These are phyloP conservation scores for Colletotrichum liriopes DNA, from an alignment of 2,329 filamentous ascomycete species.

Conservation along the genomic window DNA sequence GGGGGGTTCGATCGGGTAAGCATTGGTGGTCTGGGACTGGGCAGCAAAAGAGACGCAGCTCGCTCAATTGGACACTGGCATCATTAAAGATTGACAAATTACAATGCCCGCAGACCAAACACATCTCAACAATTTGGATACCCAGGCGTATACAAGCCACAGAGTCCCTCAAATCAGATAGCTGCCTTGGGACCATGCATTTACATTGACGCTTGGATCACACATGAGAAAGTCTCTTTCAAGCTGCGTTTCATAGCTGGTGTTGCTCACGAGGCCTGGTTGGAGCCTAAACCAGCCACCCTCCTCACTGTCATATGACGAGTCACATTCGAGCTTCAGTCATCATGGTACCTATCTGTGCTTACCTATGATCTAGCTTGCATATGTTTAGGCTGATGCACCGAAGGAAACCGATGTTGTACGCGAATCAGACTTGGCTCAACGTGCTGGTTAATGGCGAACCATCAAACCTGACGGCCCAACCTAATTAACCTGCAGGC, in stretches of 20 bases:
- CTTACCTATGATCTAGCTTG: not conserved
- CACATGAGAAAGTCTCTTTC: not conserved
- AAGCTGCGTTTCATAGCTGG: not conserved
- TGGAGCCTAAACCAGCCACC: not conserved
- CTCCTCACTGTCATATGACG: slow-evolving; percentile 5
- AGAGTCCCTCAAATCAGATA: not conserved
- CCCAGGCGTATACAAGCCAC: not conserved
- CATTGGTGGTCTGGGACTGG: slow-evolving; percentile 3
- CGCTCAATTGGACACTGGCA: not conserved
- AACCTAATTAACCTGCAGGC: not conserved
- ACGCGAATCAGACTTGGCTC: not conserved
- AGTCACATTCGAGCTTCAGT: not conserved
- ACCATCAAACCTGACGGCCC: not conserved
- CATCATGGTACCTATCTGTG: not conserved
- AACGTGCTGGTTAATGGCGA: not conserved
- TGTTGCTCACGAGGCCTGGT: not conserved
- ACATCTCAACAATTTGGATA: slow-evolving; percentile 7
- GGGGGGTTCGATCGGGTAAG: slow-evolving; percentile 10
- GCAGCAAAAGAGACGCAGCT: slow-evolving; percentile 4
- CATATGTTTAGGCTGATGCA: not conserved
- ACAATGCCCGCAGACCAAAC: not conserved
- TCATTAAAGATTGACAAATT: not conserved
- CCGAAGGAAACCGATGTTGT: not conserved
- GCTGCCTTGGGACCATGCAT: not conserved
- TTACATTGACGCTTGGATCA: slow-evolving; percentile 1